A percentile compares a stretch with the other conserved stretches of the same genome.
Evolutionary conservation across 2,329 filamentous ascomycete genomes (phyloP).

Genomic region (Sclerotinia trifoliorum): DNA sequence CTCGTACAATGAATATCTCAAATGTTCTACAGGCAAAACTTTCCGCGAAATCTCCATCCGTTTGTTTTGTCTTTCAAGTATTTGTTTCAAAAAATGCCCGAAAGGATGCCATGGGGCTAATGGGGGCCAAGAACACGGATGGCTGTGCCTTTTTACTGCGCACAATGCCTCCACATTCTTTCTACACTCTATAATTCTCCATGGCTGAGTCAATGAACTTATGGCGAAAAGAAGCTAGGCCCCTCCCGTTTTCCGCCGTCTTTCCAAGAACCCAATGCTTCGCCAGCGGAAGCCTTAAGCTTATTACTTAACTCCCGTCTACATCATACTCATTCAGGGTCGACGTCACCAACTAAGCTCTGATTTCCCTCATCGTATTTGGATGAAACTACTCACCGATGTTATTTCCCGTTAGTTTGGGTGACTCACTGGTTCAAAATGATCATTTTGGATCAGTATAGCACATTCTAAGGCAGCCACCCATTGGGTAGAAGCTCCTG

Average conservation of each 20-base stretch:
- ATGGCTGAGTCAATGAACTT: not conserved
- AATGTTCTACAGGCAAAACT: not conserved
- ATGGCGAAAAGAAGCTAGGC: not conserved
- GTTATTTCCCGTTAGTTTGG: constrained; percentile 8
- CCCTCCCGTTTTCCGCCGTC: not conserved
- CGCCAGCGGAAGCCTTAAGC: constrained; percentile 2
- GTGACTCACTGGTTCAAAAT: not conserved
- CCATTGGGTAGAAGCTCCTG: constrained; percentile 6
- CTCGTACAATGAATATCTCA: not conserved
- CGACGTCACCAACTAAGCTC: constrained; percentile 10
- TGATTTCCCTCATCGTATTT: not conserved
- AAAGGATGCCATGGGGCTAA: not conserved
- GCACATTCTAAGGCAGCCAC: constrained; percentile 1
- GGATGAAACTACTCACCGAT: constrained; percentile 10
- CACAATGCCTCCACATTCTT: constrained; percentile 9
- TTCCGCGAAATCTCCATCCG: not conserved
- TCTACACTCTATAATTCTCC: not conserved
- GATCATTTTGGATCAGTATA: not conserved
- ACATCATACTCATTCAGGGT: not conserved
- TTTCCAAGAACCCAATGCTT: not conserved
- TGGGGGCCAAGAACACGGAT: not conserved
- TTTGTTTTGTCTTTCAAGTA: constrained; percentile 7
- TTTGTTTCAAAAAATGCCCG: constrained; percentile 14
- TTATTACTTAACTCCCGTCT: not conserved
- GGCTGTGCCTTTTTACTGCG: constrained; percentile 13